Evolutionary conservation across 805 yeast genomes (phyloP), one percentile per base, ranked within the genome.

Genomic region (Zygoascus tannicola): DNA sequence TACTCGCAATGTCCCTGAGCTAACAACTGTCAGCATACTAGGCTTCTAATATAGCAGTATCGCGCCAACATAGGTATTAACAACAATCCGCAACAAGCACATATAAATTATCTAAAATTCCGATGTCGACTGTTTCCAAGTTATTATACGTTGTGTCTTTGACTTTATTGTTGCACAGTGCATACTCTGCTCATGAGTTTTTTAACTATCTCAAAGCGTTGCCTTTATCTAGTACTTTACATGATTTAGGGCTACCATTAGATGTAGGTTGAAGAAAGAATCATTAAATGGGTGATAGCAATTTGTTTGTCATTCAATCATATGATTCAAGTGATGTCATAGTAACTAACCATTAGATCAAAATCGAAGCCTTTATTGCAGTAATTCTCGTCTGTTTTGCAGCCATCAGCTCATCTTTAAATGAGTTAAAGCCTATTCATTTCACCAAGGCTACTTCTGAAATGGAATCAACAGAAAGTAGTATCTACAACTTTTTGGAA

Each of bases 341-440:
- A 44, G n/a, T n/a, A n/a, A 33, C 44, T 48, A 35, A 44, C 35
- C 3, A 16, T 36, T 26, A 65, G 61, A 68, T 81, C 20, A 56
- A 65, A 26, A 41, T 74, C 15, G 86, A 81, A 55, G 67, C 75
- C 1, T 39, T 68, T 1, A 32, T 73, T 4, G 80, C 80, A 1
- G 62, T 77, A 4, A 45, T 69, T 2, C 35, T 76, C 14, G 53
- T 74, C 4, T 50, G 72, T 14, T 48, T 67, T 18, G 64, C 63
- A 7, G 55, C 67, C 8, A 52, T 59, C 8, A 51, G 68, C 28
- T 38, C 44, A 14, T 65, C 62, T 5, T 54, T 54, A 5, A 54
- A 63, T 21, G 53, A 55, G 40, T 64, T 79, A 51, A 66, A 66
- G 43, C 76, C 76, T 5, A 70, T 79, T 20, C 60, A 55, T n/a